Percentiles rank a stretch among this genome's conserved stretches.
phyloP scores from a whole-genome alignment of 768 basidiomycete species.

The Daedaleopsis sinensis region DNA sequence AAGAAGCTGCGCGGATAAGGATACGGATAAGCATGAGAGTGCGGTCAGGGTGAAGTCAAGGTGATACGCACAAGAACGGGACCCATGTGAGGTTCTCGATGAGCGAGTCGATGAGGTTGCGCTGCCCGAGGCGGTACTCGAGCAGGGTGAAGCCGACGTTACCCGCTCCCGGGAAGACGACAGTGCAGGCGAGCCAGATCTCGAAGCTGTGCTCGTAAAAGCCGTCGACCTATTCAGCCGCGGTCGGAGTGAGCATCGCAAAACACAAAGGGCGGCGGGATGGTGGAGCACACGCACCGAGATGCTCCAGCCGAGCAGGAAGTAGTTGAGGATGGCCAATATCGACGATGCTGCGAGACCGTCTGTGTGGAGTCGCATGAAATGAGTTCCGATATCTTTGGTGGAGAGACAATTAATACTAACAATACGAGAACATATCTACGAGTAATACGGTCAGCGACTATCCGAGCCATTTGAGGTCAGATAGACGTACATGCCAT shows the following conservation, averaged over 20 bases:
- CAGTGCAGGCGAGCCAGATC: constrained; percentile 72
- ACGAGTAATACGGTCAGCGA: not conserved
- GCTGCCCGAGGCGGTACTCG: constrained; percentile 68
- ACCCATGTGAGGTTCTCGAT: constrained; percentile 66
- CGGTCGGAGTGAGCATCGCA: not conserved
- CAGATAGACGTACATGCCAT: constrained; percentile 57
- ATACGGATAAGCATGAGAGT: not conserved
- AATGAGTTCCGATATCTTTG: not conserved
- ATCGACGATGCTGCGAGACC: constrained; percentile 65
- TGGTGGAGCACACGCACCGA: constrained; percentile 34
- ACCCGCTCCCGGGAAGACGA: constrained; percentile 69
- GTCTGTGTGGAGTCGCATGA: constrained; percentile 30
- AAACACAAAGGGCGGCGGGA: too few relatives aligned
- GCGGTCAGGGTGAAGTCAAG: constrained; percentile 10
- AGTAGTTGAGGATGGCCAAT: constrained; percentile 69
- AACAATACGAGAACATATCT: constrained; percentile 51
- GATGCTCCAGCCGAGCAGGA: constrained; percentile 50
- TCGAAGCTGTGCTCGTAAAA: constrained; percentile 74
- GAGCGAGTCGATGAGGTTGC: constrained; percentile 49
- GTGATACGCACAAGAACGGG: constrained; percentile 70
- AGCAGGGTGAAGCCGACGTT: constrained; percentile 71
- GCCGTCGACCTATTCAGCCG: constrained; percentile 51
- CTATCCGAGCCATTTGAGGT: not conserved
- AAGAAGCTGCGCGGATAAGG: constrained; percentile 38
- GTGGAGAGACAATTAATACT: not conserved